Base-by-base conservation (phyloP, 2,329 filamentous ascomycete genomes). In the Coniochaeta prunicola region DNA sequence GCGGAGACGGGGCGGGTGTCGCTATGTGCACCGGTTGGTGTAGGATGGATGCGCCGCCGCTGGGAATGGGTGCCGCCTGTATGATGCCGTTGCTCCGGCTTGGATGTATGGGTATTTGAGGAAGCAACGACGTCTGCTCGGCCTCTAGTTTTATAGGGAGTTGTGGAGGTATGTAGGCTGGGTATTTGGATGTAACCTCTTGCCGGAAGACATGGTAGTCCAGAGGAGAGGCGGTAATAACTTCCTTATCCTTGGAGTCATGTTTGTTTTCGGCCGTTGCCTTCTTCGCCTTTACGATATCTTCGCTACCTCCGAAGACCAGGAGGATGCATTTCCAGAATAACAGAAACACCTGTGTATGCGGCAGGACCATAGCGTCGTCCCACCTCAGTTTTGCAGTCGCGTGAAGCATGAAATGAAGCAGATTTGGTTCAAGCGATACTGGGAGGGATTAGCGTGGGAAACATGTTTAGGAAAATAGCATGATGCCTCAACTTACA, bases 11-110 rank as follows among this genome's bases (percentile, higher is more conserved):
- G 0, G 92, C 93, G 0, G 94, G 94, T 1, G 94, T 99, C n/a
- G 94, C 94, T 66, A 99, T 99, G 71, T 99, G 94, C 6, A 99
- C 93, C 6, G 94, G 91, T 68, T 97, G 93, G 70, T 97, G 87
- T 28, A 99, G 81, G 67, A 99, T 97, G 0, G 92, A 97, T 9
- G 83, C 79, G 62, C 87, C 84, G 59, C 78, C 83, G 57, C 71
- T 80, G 60, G 84, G 83, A 58, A 81, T 82, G 0, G 81, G 75
- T 3, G 81, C 80, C 3, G 72, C 76, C 7, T 82, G 80, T 34
- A 89, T 77, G 53, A 89, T 83, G 13, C 87, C 86, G 64, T 81
- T 86, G 1, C 81, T 76, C 62, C 86, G 80, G 38, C 81, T 85
- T 1, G 87, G 82, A 61, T 93, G 87, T 64, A 90, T 91, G 36